Percentiles rank a stretch among this genome's conserved stretches.
Conservation (phyloP, 139 green algal genomes). For the Micromonas commoda region DNA sequence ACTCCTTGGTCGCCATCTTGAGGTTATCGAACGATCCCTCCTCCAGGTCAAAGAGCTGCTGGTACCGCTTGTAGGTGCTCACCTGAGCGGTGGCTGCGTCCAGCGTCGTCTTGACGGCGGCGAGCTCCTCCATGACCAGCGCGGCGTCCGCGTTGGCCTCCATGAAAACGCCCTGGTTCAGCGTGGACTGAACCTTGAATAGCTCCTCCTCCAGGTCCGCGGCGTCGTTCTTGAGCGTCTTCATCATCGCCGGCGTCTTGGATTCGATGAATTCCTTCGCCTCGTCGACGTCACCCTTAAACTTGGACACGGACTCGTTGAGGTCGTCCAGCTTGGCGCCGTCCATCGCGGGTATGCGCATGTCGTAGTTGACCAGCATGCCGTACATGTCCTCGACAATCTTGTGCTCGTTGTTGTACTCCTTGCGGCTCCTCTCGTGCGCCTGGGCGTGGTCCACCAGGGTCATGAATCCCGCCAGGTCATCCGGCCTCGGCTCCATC, state of each 20-base stretch:
- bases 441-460: conserved; percentile 31
- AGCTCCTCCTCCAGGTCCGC: conserved; percentile 54
- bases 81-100: conserved; percentile 15
- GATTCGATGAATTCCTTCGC: conserved; percentile 64
- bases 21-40: conserved; percentile 37
- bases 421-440: conserved; percentile 9
- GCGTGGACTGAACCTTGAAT: conserved; percentile 36
- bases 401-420: conserved; percentile 7
- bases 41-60: conserved; percentile 37
- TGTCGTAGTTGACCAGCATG: conserved; percentile 39
- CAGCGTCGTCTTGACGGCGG: conserved; percentile 16
- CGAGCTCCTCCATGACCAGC: conserved; percentile 20
- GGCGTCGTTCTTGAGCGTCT: conserved; percentile 47
- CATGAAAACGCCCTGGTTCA: conserved; percentile 39
- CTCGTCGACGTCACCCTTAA: conserved; percentile 48
- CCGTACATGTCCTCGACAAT: conserved; percentile 47
- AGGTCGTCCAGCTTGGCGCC: conserved; percentile 68
- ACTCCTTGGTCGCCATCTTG: conserved; percentile 36
- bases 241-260: conserved; percentile 52
- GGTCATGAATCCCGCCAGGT: conserved; percentile 25
- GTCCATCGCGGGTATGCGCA: conserved; percentile 39
- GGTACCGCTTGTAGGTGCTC: conserved; percentile 28
- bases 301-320: conserved; percentile 46
- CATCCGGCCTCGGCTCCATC: conserved; percentile 13
- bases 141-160: conserved; percentile 7